Base-by-base conservation (phyloP, 2,329 filamentous ascomycete species). In the Exophiala dermatitidis region DNA sequence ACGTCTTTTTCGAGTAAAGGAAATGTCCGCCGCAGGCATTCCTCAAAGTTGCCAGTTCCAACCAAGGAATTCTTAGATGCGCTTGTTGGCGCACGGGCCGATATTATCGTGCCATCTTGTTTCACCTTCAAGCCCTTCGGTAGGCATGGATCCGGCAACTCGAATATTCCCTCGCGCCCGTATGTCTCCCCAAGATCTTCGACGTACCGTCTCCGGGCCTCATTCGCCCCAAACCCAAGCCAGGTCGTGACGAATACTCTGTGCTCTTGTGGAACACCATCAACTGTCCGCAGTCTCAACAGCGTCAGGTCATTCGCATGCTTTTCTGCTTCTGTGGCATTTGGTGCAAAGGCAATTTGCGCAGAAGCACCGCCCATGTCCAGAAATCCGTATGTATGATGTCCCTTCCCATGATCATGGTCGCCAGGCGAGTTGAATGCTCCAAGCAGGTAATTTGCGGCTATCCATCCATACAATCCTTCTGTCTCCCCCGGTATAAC, bases 351-450 rank as follows among this genome's bases (percentile, higher is more conserved):
- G 0, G 94, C 93, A 65, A 98, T 97, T 71, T 98, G 93, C 10
- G 93, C 91, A 0, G 91, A 97, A 29, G 93, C 93, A 48, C 93
- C 93, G 46, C 93, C 93, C 94, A 98, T 98, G 67, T 98, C 93
- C 56, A 98, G 74, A 65, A 98, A 98, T 0, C 93, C 93, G 69
- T 97, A 98, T 0, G 93, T 98, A 65, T 90, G 87, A 67, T 97
- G 93, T 29, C 80, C 82, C 60, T 95, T 90, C 48, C 89, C 90
- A 68, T 95, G 89, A 49, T 81, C 74, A 64, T 95, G 88, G 10
- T 60, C 53, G 47, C 84, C 74, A 0, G 88, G 84, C 12, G 79
- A 75, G 67, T 97, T 87, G 64, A 98, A 97, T 3, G 90, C 89
- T 30, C 90, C 91, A 1, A 98, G 77, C 31, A 98, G 73, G 66